These are phyloP conservation scores for Rhizopus sp. DNA, from an alignment of 371 early-diverging fungal species.

Conservation along the genomic window DNA sequence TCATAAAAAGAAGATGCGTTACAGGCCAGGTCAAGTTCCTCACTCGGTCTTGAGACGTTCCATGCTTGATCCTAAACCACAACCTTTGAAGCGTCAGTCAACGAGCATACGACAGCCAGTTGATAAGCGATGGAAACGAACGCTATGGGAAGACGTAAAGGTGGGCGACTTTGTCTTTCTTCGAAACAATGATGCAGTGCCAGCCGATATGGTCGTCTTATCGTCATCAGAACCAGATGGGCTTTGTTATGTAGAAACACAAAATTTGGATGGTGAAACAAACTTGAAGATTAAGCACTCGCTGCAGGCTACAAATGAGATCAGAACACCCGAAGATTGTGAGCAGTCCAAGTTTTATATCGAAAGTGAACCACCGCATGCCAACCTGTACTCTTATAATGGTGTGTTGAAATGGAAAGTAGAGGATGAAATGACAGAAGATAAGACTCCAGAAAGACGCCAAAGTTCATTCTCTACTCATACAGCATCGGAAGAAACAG, in stretches of 20 bases:
- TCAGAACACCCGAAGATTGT: slow-evolving; percentile 54
- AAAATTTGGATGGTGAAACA: slow-evolving; percentile 88
- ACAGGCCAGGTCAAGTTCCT: slow-evolving; percentile 54
- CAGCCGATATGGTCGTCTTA: slow-evolving; percentile 80
- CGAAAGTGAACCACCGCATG: slow-evolving; percentile 84
- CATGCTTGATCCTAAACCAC: slow-evolving; percentile 5
- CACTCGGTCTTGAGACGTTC: slow-evolving; percentile 46
- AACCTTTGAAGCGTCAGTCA: slow-evolving; percentile 10
- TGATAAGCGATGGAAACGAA: slow-evolving; percentile 53
- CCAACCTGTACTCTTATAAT: slow-evolving; percentile 77
- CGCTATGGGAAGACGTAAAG: slow-evolving; percentile 80
- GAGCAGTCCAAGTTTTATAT: slow-evolving; percentile 61
- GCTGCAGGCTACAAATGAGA: slow-evolving; percentile 50
- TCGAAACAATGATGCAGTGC: slow-evolving; percentile 87
- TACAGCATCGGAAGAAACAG: neutral
- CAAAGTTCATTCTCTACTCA: neutral
- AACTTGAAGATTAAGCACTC: slow-evolving; percentile 72
- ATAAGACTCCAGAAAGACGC: slow-evolving; percentile 4
- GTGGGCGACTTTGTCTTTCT: slow-evolving; percentile 93
- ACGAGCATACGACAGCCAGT: slow-evolving; percentile 23
- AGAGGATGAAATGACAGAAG: slow-evolving; percentile 14
- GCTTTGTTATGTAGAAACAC: slow-evolving; percentile 82
- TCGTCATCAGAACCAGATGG: slow-evolving; percentile 67
- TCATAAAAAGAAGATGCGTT: slow-evolving; percentile 35
- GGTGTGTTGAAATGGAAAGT: slow-evolving; percentile 66